phyloP scores from a whole-genome alignment of 164 flowering plant genomes.

The Stephania cephalantha region DNA sequence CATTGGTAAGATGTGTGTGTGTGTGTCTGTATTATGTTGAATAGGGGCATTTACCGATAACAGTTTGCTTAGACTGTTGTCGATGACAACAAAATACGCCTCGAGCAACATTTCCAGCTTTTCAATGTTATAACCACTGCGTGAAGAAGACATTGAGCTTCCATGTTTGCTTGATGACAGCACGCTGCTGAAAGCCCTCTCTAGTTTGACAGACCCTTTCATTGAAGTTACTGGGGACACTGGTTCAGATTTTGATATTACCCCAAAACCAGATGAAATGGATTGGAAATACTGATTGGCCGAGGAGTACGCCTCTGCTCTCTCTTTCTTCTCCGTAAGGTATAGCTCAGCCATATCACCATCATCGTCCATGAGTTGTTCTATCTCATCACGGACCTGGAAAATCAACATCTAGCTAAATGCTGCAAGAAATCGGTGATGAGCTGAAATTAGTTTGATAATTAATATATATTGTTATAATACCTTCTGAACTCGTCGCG shows the following conservation, averaged over 20 bases:
- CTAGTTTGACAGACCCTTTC: slow-evolving; percentile 39
- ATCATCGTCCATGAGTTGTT: slow-evolving; percentile 98
- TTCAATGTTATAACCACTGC: slow-evolving; percentile 54
- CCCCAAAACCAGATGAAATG: slow-evolving; percentile 16
- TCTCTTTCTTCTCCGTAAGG: slow-evolving; percentile 83
- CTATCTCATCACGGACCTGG: slow-evolving; percentile 93
- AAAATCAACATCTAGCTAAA: slow-evolving; percentile 16
- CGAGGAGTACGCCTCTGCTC: slow-evolving; percentile 38
- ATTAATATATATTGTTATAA: background rate
- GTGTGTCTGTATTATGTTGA: background rate
- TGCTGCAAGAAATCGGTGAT: background rate
- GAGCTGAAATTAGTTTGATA: background rate
- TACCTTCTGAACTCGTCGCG: slow-evolving; percentile 95
- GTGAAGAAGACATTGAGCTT: slow-evolving; percentile 53
- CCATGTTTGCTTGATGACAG: slow-evolving; percentile 57
- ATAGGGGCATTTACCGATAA: slow-evolving; percentile 49
- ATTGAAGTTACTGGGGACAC: slow-evolving; percentile 67
- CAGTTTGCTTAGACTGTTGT: slow-evolving; percentile 70
- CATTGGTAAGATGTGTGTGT: background rate
- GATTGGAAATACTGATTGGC: slow-evolving; percentile 29
- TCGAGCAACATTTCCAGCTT: slow-evolving; percentile 98
- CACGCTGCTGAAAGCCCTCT: slow-evolving; percentile 58
- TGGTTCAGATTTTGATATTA: slow-evolving; percentile 68
- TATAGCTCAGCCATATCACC: slow-evolving; percentile 99
- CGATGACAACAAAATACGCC: slow-evolving; percentile 86